Evolutionary conservation across 306 rosid species (phyloP).

Genomic region (Cicer cuneatum): DNA sequence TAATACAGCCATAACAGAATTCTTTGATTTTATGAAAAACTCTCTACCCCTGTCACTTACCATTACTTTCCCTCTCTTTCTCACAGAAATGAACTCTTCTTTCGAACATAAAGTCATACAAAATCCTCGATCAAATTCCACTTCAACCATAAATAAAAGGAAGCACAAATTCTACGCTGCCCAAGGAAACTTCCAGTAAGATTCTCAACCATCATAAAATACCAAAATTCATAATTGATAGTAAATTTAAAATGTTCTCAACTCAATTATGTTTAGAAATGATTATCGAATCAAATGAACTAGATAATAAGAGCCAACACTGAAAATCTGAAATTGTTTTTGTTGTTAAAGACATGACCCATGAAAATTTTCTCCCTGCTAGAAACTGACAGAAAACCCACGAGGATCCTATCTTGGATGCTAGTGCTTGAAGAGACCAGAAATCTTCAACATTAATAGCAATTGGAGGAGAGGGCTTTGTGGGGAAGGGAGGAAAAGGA

Average conservation of each 20-base stretch:
- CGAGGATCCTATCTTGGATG: neutral
- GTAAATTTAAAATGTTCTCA: slow-evolving; percentile 8
- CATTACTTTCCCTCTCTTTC: too few relatives aligned
- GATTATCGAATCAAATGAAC: slow-evolving; percentile 23
- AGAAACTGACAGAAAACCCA: neutral
- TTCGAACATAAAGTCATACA: too few relatives aligned
- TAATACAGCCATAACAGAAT: neutral
- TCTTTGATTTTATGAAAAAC: neutral
- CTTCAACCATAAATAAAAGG: neutral
- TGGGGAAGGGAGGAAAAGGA: neutral
- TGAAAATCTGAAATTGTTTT: neutral
- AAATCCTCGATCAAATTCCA: neutral
- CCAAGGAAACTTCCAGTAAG: neutral
- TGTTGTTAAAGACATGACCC: neutral
- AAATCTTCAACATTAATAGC: too few relatives aligned
- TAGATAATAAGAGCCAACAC: neutral
- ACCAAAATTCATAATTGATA: neutral
- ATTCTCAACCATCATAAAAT: slow-evolving; percentile 16
- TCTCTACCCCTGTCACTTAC: neutral
- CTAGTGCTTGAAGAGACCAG: neutral
- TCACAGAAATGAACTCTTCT: too few relatives aligned
- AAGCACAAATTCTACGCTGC: slow-evolving; percentile 5
- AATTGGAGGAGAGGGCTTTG: neutral
- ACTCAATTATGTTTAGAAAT: neutral
- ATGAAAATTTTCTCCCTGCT: neutral